Conservation (phyloP, 1,139 yeast species). For the Hyphopichia burtonii region DNA sequence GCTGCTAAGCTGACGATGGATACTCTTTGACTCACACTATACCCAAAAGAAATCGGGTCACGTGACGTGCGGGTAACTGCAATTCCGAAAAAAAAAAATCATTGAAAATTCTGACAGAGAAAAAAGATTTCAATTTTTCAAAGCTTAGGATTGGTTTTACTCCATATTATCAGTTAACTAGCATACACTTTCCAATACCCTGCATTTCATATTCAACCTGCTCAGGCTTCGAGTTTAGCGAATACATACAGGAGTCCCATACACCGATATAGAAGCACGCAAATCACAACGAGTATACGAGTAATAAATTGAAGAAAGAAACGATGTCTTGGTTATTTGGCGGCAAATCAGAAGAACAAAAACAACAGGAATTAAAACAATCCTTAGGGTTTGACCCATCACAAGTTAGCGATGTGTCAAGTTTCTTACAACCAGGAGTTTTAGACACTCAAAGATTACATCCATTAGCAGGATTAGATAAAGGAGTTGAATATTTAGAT, state of each 20-base stretch:
- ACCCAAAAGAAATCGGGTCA: no score
- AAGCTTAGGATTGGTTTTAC: not conserved
- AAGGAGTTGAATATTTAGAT: constrained; percentile 86
- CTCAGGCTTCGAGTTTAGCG: no score
- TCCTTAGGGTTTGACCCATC: constrained; percentile 67
- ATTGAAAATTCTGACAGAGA: not conserved
- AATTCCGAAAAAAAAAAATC: not conserved
- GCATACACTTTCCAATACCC: no score
- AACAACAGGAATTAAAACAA: constrained; percentile 29
- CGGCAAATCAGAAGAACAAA: constrained; percentile 26
- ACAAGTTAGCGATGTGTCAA: constrained; percentile 62
- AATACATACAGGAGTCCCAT: no score
- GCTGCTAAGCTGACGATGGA: no score
- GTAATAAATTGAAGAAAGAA: no score
- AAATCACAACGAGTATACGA: no score
- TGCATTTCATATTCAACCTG: no score
- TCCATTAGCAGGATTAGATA: constrained; percentile 90
- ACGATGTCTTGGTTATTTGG: constrained; percentile 77
- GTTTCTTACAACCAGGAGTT: constrained; percentile 59
- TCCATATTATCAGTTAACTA: no score
- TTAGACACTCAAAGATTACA: constrained; percentile 77
- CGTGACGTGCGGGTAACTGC: not conserved
- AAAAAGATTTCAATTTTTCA: not conserved
- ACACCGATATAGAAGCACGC: no score
- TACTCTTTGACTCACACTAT: no score